Evolutionary conservation across 805 yeast genomes (phyloP), one percentile per base, ranked within the genome.

Genomic region (Tetrapisispora phaffii): DNA sequence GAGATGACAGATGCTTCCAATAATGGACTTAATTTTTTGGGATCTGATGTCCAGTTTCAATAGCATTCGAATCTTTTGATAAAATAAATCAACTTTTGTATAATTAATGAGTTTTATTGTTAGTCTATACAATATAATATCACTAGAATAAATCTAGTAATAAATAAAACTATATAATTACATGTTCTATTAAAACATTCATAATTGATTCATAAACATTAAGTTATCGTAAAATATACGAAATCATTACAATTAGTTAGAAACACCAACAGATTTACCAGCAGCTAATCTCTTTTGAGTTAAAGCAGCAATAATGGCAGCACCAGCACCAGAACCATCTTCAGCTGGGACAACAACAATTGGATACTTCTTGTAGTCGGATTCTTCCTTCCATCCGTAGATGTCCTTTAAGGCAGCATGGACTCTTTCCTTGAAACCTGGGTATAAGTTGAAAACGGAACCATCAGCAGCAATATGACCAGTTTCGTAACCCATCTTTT

Each of bases 291-390:
- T 82, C 65, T 78, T 74, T 66, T 83, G 78, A 47, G 97, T 83
- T 67, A 90, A 76, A 37, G 97, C 97, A 45, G 98, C 97, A 69
- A 93, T 90, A 58, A 90, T 77, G 43, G 97, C 98, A 46, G 98
- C 98, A 63, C 98, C 98, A 41, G 86, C 96, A 72, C 97, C 97
- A 33, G 93, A 83, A 58, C 98, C 98, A 71, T 93, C 98, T 71
- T 90, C 96, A 53, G 98, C 97, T 47, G 94, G 85, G 34, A 82
- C 85, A 55, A 89, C 79, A 52, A 74, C 69, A 60, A 93, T 80
- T 52, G 97, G 97, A 65, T 87, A 87, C 36, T 66, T 63, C 40
- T 67, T 58, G 41, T 38, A 38, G 44, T 67, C 64, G 41, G 63
- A 62, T 49, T 61, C 67, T 33, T 68, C 62, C 29, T 54, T 51